Evolutionary conservation across 75 land plant species (phyloP), one percentile per base, ranked within the genome.

Genomic region (Larix kaempferi): DNA sequence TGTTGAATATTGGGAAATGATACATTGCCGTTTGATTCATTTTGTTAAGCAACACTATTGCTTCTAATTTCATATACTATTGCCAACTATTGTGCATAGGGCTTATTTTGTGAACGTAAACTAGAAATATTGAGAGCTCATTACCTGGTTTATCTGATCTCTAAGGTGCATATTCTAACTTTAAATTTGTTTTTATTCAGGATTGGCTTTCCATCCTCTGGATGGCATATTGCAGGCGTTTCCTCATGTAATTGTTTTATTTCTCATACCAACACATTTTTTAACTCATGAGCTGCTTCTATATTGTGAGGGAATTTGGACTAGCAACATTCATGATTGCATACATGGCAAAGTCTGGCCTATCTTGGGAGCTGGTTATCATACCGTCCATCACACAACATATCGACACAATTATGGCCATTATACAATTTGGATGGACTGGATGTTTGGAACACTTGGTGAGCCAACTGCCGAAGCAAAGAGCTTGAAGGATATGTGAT

Each of bases 321-420:
- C 98, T 19, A 87, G 96, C 35, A 95, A 95, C 83, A 95, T 95
- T 37, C 98, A 95, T 77, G 98, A 95, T 78, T 91, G 96, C 81
- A 93, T 95, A 71, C 89, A 95, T 73, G 92, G 88, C 39, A 88
- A 90, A 29, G 61, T 95, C 2, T 95, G 96, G 96, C 97, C 94
- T 5, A 82, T 93, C 1, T 93, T 95, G 98, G 96, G 98, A n/a
- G 98, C 98, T 52, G 98, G 89, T 61, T 93, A 88, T 69, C 98
- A 95, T 79, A 95, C 96, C 0, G 91, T 95, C 67, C 98, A 95
- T 73, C 98, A 95, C 76, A 95, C 94, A 6, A 95, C 94, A 11
- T 95, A 95, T 80, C 86, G 91, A 0, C 96, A 95, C 82, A 95
- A 95, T 71, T 95, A 95, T 82, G 94, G 94, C 59, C 94, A 90